phyloP scores from a whole-genome alignment of 495 filamentous ascomycete species.

The Penicillium simplicissimum region DNA sequence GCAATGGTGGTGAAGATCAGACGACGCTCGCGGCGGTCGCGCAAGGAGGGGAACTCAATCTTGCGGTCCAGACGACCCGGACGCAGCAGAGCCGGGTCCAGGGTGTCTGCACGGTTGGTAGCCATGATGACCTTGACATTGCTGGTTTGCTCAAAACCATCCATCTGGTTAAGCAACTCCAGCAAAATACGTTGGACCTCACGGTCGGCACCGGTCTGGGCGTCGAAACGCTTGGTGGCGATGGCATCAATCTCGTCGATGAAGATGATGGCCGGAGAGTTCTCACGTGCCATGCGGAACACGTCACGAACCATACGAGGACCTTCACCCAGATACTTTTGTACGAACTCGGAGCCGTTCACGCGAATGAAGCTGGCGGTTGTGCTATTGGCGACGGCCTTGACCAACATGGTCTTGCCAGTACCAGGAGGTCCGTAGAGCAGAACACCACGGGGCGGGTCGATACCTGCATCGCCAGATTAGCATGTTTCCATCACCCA shows the following conservation, averaged over 20 bases:
- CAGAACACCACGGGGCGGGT: conserved; percentile 93
- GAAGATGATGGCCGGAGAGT: conserved; percentile 97
- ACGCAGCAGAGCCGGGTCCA: conserved; percentile 91
- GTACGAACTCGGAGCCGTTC: conserved; percentile 96
- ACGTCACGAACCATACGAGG: conserved; percentile 99
- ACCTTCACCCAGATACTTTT: conserved; percentile 97
- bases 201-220: conserved; percentile 94
- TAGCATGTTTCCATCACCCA: conserved; percentile 17
- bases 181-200: conserved; percentile 98
- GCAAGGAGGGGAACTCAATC: conserved; percentile 93
- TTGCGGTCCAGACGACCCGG: conserved; percentile 95
- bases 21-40: conserved; percentile 88
- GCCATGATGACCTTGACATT: conserved; percentile 99
- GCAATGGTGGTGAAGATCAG: conserved; percentile 97
- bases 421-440: conserved; percentile 96
- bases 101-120: conserved; percentile 94
- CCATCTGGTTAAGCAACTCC: conserved; percentile 98
- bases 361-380: conserved; percentile 98
- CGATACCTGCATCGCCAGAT: conserved; percentile 65
- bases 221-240: conserved; percentile 98
- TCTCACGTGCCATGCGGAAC: conserved; percentile 98
- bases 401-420: conserved; percentile 98
- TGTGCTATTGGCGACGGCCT: conserved; percentile 96
- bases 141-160: conserved; percentile 96
- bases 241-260: conserved; percentile 99